Evolutionary conservation across 768 basidiomycete species (phyloP), one percentile per base, ranked within the genome.

Genomic region (Lyophyllum atratum): DNA sequence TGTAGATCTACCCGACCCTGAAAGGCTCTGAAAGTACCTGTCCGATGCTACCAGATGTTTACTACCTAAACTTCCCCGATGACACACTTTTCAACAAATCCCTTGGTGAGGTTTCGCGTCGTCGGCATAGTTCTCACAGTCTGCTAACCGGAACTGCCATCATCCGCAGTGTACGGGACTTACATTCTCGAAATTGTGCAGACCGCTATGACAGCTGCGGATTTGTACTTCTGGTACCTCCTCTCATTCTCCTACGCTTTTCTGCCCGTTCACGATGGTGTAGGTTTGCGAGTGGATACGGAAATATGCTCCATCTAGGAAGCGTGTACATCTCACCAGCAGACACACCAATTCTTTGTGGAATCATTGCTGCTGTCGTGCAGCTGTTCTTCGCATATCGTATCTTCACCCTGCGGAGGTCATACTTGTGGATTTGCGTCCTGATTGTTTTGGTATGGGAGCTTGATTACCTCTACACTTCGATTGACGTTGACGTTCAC

Each of bases 301-400:
- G 66, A 7, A 59, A 65, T 29, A 19, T 54, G 39, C 47, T 24
- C 10, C 54, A 55, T 14, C 44, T 65, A 1, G 62, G 54, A 11
- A 48, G 58, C 26, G 62, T 67, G 28, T 59, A 65, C 43, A 55
- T 64, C 24, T 59, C 64, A 1, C 63, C 62, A 19, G 60, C 56
- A n/a, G 59, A 60, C 34, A 61, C 59, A 2, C 62, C 62, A 10
- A 45, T 65, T 5, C 33, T 67, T 1, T 63, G 64, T 24, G 62
- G 62, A 1, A 60, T 64, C 24, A 67, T 55, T 42, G 63, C 65
- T 4, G 56, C 37, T 0, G 45, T 66, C 9, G 66, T 65, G 12
- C 67, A 68, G 21, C 48, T 39, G 11, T 68, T 59, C 55, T 68
- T 63, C 52, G 60, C 60, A 0, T 62, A 63, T 49, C 56, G 67